Base-by-base conservation (phyloP, 2,329 filamentous ascomycete genomes). In the Epichloe brachyelytri region DNA sequence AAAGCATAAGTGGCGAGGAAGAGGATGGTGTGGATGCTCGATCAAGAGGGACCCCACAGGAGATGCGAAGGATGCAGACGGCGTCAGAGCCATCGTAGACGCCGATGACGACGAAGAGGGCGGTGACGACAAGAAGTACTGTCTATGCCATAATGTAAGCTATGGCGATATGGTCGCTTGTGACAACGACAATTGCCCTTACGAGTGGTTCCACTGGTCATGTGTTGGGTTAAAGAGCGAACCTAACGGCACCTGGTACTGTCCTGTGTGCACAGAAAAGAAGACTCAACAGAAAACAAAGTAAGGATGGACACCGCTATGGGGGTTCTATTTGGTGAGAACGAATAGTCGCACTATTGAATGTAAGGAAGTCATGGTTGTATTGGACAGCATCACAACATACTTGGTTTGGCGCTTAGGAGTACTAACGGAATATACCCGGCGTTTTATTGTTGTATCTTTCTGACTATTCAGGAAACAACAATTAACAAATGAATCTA, bases 151-250 rank as follows among this genome's bases (percentile, higher is more conserved):
- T 64, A 85, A 85, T 59, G 84, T 90, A 57, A 88, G 85, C 66
- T 89, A 86, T 62, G 87, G 87, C 54, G 85, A 91, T 62, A 93
- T 93, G 87, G 86, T 93, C 56, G 87, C 86, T 33, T 93, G 87
- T 70, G 87, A 93, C 71, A 91, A 91, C 65, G 81, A 85, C 52
- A 77, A 83, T 57, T 93, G 87, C 67, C 81, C 82, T 45, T 86
- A 80, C 62, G 86, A 93, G 69, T 93, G 87, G 87, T 93, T 93
- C 65, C 87, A 93, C 68, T 93, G 86, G 85, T 81, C 73, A 43
- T 85, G 82, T 59, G 82, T 85, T 47, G 79, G 80, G 19, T 72
- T 85, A 34, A 83, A 82, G 66, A 82, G 77, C 59, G 81, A 84
- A 63, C 82, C 82, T 7, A 78, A 78, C 51, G 82, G 82, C 34